Evolutionary conservation across 2,329 filamentous ascomycete genomes (phyloP).

Genomic region (Sporothrix phasma): DNA sequence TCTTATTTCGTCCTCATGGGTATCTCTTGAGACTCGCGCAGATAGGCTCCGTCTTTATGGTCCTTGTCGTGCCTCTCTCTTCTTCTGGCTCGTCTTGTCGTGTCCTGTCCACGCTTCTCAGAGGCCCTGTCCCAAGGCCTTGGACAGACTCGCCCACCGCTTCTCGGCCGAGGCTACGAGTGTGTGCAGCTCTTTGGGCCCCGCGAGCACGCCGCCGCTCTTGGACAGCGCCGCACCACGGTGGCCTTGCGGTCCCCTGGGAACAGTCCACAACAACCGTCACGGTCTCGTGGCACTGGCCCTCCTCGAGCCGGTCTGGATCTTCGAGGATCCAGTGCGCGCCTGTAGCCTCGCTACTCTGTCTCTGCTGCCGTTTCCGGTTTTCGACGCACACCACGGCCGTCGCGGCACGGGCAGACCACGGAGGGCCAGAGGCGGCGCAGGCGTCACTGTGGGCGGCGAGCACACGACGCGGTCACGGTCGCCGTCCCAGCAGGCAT

Average conservation of each 20-base stretch:
- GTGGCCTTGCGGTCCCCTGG: constrained; percentile 22
- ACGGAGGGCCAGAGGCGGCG: constrained; percentile 43
- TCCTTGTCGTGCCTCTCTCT: neutral
- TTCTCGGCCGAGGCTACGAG: constrained; percentile 50
- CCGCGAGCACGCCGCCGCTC: constrained; percentile 64
- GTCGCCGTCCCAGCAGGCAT: constrained; percentile 75
- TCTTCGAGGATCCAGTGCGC: constrained; percentile 73
- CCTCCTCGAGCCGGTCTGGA: constrained; percentile 84
- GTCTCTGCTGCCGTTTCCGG: constrained; percentile 46
- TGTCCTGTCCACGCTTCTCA: neutral
- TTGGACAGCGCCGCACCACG: constrained; percentile 69
- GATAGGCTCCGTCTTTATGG: neutral
- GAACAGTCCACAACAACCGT: constrained; percentile 66
- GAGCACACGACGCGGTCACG: constrained; percentile 70
- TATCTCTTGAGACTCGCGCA: neutral
- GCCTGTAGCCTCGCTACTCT: constrained; percentile 24
- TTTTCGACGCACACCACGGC: constrained; percentile 57
- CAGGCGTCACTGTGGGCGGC: constrained; percentile 25
- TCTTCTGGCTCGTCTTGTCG: neutral
- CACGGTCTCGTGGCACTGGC: constrained; percentile 70
- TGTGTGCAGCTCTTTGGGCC: constrained; percentile 49
- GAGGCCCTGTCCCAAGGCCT: constrained; percentile 26
- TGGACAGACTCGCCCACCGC: constrained; percentile 52
- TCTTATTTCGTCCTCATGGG: neutral
- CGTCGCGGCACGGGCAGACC: constrained; percentile 65